phyloP scores from a whole-genome alignment of 352 stramenopile genomes.

The Phytophthora sp. region DNA sequence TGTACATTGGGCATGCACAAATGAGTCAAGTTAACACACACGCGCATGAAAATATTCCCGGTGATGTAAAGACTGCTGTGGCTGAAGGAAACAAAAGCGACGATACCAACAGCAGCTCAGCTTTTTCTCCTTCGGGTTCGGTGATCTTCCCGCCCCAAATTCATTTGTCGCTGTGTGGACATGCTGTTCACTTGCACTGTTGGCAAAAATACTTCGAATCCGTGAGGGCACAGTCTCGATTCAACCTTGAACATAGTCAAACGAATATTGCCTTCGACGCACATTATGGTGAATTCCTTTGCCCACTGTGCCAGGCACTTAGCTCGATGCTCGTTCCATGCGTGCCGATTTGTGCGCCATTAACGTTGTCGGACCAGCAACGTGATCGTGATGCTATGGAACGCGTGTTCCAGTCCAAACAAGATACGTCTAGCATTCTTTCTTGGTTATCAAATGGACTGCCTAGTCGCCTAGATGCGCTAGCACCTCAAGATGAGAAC shows the following conservation, averaged over 20 bases:
- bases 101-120: conserved; percentile 8
- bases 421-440: conserved; percentile 70
- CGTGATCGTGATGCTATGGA: conserved; percentile 72
- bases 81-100: conserved; percentile 15
- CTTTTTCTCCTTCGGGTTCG: conserved; percentile 6
- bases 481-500: conserved; percentile 44
- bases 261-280: conserved; percentile 89
- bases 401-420: conserved; percentile 72
- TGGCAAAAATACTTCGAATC: conserved; percentile 92
- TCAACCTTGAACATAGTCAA: conserved; percentile 75
- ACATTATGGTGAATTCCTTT: conserved; percentile 89
- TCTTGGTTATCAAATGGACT: conserved; percentile 65
- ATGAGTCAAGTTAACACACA: conserved; percentile 70
- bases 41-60: conserved; percentile 48
- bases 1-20: conserved; percentile 87
- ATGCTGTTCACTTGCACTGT: conserved; percentile 91
- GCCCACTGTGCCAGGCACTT: conserved; percentile 89
- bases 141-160: conserved; percentile 63
- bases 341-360: conserved; percentile 56
- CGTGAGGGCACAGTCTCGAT: conserved; percentile 71
- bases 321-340: conserved; percentile 92
- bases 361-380: conserved; percentile 65
- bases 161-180: conserved; percentile 87
- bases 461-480: conserved; percentile 42
- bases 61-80: conserved; percentile 32